These are phyloP conservation scores for Fusarium nisikadoi DNA, from an alignment of 2,329 filamentous ascomycete genomes.

Conservation along the genomic window DNA sequence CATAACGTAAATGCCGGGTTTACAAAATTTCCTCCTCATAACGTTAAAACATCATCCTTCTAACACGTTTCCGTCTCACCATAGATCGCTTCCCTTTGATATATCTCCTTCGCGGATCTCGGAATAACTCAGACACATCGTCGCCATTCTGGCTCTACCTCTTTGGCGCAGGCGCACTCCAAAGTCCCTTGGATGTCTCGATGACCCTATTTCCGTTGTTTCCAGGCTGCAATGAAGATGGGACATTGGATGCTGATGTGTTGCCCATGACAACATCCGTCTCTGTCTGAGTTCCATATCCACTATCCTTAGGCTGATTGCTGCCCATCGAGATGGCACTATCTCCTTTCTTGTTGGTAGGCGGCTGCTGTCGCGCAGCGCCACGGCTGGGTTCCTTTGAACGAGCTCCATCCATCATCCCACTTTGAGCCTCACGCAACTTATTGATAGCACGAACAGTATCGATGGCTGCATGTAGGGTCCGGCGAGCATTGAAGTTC, in stretches of 20 bases:
- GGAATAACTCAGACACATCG: not conserved
- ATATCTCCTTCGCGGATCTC: not conserved
- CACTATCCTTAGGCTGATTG: conserved; percentile 56
- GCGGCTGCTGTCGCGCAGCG: conserved; percentile 23
- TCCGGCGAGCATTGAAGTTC: conserved; percentile 78
- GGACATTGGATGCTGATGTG: conserved; percentile 52
- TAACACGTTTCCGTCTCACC: conserved; percentile 4
- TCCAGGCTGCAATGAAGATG: conserved; percentile 65
- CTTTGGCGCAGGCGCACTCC: conserved; percentile 55
- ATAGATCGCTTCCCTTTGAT: not conserved
- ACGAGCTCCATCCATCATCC: conserved; percentile 70
- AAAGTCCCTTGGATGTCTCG: conserved; percentile 73
- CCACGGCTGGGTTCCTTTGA: conserved; percentile 62
- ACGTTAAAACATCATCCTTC: conserved; percentile 1
- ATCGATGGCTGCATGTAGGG: conserved; percentile 76
- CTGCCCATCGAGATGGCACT: conserved; percentile 55
- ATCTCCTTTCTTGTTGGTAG: conserved; percentile 55
- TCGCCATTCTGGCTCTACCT: conserved; percentile 32
- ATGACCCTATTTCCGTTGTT: conserved; percentile 65
- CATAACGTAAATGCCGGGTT: not conserved
- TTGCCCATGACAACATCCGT: conserved; percentile 59
- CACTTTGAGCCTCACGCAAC: conserved; percentile 70
- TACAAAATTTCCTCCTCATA: not conserved
- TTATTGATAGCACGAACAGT: conserved; percentile 78
- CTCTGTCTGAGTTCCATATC: conserved; percentile 58